Conservation (phyloP, 2,329 filamentous ascomycete species). For the Aureobasidium musti region DNA sequence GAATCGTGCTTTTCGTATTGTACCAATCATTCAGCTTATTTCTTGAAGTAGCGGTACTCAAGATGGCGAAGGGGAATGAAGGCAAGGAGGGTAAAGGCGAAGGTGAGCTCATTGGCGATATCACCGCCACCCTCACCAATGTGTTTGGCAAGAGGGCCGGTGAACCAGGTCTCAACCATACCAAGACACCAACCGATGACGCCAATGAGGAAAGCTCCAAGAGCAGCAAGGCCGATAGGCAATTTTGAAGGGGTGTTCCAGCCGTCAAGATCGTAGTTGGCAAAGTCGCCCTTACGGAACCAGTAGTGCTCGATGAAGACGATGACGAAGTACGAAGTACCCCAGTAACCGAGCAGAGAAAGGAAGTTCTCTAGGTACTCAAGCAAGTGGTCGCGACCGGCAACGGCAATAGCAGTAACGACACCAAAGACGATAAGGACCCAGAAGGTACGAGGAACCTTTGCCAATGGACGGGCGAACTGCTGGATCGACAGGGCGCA, state of each 20-base stretch:
- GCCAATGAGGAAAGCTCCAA: slow-evolving; percentile 44
- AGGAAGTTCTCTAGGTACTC: slow-evolving; percentile 51
- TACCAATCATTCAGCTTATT: slow-evolving; percentile 28
- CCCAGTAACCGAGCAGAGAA: slow-evolving; percentile 52
- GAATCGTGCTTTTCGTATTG: slow-evolving; percentile 3
- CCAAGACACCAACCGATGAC: slow-evolving; percentile 55
- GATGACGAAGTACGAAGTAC: slow-evolving; percentile 50
- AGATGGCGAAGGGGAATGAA: slow-evolving; percentile 53
- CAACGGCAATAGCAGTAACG: slow-evolving; percentile 48
- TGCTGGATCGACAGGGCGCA: slow-evolving; percentile 51
- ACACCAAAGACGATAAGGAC: slow-evolving; percentile 48
- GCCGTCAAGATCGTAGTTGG: slow-evolving; percentile 49
- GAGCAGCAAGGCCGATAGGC: slow-evolving; percentile 48
- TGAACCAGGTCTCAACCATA: slow-evolving; percentile 61
- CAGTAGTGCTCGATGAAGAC: slow-evolving; percentile 50
- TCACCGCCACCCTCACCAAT: slow-evolving; percentile 61
- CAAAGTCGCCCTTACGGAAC: slow-evolving; percentile 46
- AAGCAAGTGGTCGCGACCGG: slow-evolving; percentile 47
- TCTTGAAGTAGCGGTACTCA: slow-evolving; percentile 52
- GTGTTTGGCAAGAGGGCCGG: slow-evolving; percentile 59
- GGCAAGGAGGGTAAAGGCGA: slow-evolving; percentile 52
- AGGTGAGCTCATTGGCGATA: slow-evolving; percentile 57
- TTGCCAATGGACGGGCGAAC: slow-evolving; percentile 52
- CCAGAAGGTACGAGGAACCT: slow-evolving; percentile 55
- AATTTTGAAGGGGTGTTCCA: slow-evolving; percentile 51